Evolutionary conservation across 2,329 filamentous ascomycete genomes (phyloP), one percentile per base, ranked within the genome.

Genomic region (Purpureocillium takamizusanense): DNA sequence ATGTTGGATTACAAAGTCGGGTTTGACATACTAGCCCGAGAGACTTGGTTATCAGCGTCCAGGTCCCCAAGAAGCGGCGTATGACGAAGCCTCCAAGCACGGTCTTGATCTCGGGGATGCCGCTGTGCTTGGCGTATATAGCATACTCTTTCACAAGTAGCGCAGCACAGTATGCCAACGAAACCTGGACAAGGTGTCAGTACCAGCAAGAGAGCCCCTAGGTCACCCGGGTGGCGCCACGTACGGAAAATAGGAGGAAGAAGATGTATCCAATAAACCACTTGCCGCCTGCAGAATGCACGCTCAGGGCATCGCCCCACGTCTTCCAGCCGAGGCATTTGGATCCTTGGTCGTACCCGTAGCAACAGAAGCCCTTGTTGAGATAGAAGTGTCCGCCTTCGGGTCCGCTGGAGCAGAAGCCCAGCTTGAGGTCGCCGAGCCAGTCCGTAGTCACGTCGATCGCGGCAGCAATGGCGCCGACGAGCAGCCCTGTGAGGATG

Each of bases 101-200:
- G 3, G 89, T 95, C 69, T 98, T 98, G 63, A 98, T 94, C 67
- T 98, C 90, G 6, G 90, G 88, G 50, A 98, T 95, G 62, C 90
- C 90, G 57, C 87, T 95, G 55, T 97, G 90, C 57, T 85, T 90
- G 35, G 90, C 90, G 61, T 95, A 86, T 5, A 84, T 70, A 17
- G 86, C 87, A 60, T 89, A 97, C 50, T 83, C 78, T 51, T 83
- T 78, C 12, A 97, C 89, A 38, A 97, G 66, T 38, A 89, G 56
- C 38, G 83, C 86, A 9, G 92, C 87, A 41, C 74, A 77, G 29
- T 78, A 70, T 18, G 90, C 89, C 54, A 94, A 90, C 7, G 83
- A 51, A 9, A 90, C 70, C 83, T 89, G 35, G 31, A 13, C 4
- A 4, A 7, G 9, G 17, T n/a, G n/a, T n/a, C n/a, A 3, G 28